Evolutionary conservation across 768 basidiomycete genomes (phyloP).

Genomic region (Phylloporus arenicola): DNA sequence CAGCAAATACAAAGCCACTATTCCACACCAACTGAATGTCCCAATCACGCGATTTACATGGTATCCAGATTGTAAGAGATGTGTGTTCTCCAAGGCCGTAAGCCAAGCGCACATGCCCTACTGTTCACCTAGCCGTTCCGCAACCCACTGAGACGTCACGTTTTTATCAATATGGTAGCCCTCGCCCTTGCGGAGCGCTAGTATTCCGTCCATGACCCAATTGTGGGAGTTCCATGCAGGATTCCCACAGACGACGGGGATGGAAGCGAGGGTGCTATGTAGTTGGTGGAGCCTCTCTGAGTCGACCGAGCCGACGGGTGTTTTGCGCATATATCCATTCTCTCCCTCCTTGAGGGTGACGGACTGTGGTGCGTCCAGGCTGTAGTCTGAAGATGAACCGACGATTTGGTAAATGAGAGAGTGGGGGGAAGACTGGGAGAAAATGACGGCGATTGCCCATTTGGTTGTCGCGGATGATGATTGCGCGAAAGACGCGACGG

Average conservation of each 20-base stretch:
- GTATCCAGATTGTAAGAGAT: constrained; percentile 19
- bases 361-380: constrained; percentile 29
- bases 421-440: constrained; percentile 25
- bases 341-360: constrained; percentile 30
- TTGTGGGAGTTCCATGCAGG: constrained; percentile 25
- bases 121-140: constrained; percentile 24
- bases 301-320: constrained; percentile 23
- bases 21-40: too few species aligned
- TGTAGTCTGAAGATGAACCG: constrained; percentile 25
- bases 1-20: too few species aligned
- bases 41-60: constrained; percentile 18
- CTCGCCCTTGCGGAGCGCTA: constrained; percentile 24
- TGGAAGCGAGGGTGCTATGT: constrained; percentile 24
- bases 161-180: constrained; percentile 28
- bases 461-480: constrained; percentile 15
- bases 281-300: constrained; percentile 26
- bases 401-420: constrained; percentile 30
- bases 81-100: constrained; percentile 2
- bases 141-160: constrained; percentile 26
- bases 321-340: constrained; percentile 22
- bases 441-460: constrained; percentile 27
- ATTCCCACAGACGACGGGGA: constrained; percentile 24
- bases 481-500: constrained; percentile 26
- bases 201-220: constrained; percentile 31
- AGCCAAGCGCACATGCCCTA: constrained; percentile 9